Base-by-base conservation (phyloP, 352 stramenopile genomes). In the Pilasporangium apinafurcum region DNA sequence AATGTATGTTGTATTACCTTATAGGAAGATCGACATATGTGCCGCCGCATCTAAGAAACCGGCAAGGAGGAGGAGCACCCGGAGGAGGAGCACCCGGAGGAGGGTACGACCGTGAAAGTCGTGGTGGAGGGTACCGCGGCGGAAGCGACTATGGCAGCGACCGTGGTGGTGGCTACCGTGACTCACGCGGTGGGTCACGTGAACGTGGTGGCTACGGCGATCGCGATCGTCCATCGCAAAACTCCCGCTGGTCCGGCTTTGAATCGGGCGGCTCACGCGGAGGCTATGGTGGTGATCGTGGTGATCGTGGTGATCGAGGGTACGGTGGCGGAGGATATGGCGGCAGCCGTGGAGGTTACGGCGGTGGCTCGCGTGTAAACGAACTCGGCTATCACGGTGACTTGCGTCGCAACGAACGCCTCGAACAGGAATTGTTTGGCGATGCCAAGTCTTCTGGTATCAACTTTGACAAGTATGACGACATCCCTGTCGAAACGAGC, bases 381-480 rank as follows among this genome's bases (percentile, higher is more conserved):
- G 85, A 98, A 53, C 67, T 98, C 21, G 96, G 96, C 25, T 99
- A 98, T 72, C 95, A 99, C 67, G 96, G 97, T 18, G 91, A 97
- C 57, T 65, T 91, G 47, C 75, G 83, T 34, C 73, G 77, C 10
- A 97, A 98, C 61, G 75, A 88, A 41, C 92, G 95, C 14, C 51
- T 98, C 1, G 92, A 98, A 57, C 73, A 83, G 32, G 73, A 98
- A 51, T 68, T 98, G 20, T 98, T 98, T 56, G 80, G 80, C n/a
- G 82, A 92, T 53, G 72, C 66, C 36, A 86, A 96, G 53, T 98
- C 86, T 21, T 97, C 93, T 16, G 95, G 95, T 30, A 99, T 99
- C 62, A 98, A 99, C 77, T 99, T 99, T 69, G 95, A 98, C 77
- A 97, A 96, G 51, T 99, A 99, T 63, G 95, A 98, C 59, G 94